Conservation (phyloP, 768 basidiomycete genomes). For the Guyanaporus albipodus region DNA sequence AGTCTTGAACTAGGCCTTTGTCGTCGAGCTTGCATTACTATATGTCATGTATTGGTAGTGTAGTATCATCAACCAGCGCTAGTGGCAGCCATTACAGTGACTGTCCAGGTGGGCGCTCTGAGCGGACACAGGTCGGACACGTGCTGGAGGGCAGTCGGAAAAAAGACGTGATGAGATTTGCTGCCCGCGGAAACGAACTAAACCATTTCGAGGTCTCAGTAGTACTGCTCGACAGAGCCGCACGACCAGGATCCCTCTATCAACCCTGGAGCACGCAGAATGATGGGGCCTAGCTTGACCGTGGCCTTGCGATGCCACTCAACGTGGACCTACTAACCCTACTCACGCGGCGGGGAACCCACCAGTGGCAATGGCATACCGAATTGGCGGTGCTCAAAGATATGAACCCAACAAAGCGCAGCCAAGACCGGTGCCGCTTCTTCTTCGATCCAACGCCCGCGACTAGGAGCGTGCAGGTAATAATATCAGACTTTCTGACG, state of each 20-base stretch:
- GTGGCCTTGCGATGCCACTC: constrained; percentile 1
- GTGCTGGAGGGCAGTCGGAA: constrained; percentile 17
- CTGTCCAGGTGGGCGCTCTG: not conserved
- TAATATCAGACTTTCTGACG: constrained; percentile 8
- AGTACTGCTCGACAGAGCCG: too few species aligned
- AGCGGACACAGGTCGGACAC: constrained; percentile 12
- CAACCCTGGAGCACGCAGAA: constrained; percentile 6
- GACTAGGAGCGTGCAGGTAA: constrained; percentile 8
- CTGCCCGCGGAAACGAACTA: constrained; percentile 6
- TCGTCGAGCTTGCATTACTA: too few species aligned
- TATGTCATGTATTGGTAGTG: too few species aligned
- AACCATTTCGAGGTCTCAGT: too few species aligned
- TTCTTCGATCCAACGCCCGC: constrained; percentile 12
- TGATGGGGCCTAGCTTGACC: constrained; percentile 2
- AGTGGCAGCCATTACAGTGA: too few species aligned
- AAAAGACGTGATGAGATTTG: constrained; percentile 1
- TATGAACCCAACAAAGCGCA: constrained; percentile 7
- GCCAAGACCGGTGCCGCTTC: constrained; percentile 22
- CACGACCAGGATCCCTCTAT: too few species aligned
- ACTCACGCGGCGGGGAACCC: not conserved
- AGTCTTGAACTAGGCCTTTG: too few species aligned
- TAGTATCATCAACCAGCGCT: too few species aligned
- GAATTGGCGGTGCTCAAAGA: constrained; percentile 17
- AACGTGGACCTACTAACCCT: constrained; percentile 3
- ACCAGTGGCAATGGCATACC: not conserved